A percentile compares a stretch with the other conserved stretches of the same genome.
These are phyloP conservation scores for Fraxinus latifolia DNA, from an alignment of 305 asterid species.

Conservation along the genomic window DNA sequence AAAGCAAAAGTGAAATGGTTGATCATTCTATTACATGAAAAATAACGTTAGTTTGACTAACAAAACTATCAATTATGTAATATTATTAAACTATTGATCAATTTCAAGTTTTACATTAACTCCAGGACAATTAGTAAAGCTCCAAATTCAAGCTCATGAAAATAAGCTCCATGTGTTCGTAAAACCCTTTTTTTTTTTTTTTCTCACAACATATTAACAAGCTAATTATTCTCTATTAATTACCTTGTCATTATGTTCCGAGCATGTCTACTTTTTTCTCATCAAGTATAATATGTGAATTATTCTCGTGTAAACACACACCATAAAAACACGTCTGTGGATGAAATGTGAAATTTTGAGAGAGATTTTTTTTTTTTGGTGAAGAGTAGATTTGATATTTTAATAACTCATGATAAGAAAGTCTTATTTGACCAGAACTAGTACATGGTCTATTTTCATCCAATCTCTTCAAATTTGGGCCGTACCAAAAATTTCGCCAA, in stretches of 20 bases:
- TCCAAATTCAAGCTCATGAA: neutral
- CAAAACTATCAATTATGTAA: neutral
- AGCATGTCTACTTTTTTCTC: neutral
- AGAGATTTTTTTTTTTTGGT: neutral
- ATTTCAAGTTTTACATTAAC: neutral
- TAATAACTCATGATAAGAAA: neutral
- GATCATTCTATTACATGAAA: neutral
- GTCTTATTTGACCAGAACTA: neutral
- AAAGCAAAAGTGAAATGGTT: neutral
- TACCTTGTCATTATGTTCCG: neutral
- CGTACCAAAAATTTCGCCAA: neutral
- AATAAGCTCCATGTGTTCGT: neutral
- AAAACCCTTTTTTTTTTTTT: too few relatives aligned
- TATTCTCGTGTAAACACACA: neutral
- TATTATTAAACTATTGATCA: too few relatives aligned
- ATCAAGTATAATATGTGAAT: too few relatives aligned
- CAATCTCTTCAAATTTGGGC: neutral
- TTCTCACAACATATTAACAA: neutral
- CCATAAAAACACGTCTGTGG: neutral
- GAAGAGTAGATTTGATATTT: neutral
- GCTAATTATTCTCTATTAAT: neutral
- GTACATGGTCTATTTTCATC: neutral
- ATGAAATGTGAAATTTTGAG: neutral
- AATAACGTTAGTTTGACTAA: neutral
- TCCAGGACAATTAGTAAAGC: too few relatives aligned